Percentiles rank a stretch among this genome's conserved stretches.
Conservation (phyloP, 2,329 filamentous ascomycete species). For the Monosporascus sp. region DNA sequence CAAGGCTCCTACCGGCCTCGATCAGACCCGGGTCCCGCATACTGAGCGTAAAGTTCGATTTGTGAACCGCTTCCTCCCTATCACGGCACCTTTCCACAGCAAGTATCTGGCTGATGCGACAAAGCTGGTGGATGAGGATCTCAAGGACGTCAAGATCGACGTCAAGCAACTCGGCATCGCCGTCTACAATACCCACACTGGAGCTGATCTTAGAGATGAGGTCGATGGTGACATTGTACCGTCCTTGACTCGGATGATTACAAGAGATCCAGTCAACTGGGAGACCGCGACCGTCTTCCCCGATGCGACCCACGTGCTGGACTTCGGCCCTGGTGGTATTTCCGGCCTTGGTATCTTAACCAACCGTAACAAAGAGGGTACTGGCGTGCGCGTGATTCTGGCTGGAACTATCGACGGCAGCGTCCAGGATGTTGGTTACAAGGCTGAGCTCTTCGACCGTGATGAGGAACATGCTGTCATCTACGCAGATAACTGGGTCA, state of each 20-base stretch:
- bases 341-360: constrained; percentile 94
- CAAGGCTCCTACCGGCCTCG: constrained; percentile 93
- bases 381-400: constrained; percentile 91
- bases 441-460: constrained; percentile 94
- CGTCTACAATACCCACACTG: constrained; percentile 85
- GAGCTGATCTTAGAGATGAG: constrained; percentile 71
- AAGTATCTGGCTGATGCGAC: constrained; percentile 82
- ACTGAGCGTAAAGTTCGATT: constrained; percentile 96
- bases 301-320: constrained; percentile 85
- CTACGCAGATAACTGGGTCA: constrained; percentile 95
- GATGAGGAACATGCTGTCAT: constrained; percentile 93
- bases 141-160: constrained; percentile 75
- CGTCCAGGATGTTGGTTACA: constrained; percentile 89
- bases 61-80: constrained; percentile 92
- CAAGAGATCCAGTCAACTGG: constrained; percentile 91
- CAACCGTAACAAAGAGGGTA: constrained; percentile 98
- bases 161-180: constrained; percentile 71
- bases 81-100: constrained; percentile 98
- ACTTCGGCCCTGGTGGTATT: constrained; percentile 95
- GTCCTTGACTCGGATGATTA: constrained; percentile 84
- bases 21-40: constrained; percentile 90
- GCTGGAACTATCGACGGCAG: constrained; percentile 91
- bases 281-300: constrained; percentile 91
- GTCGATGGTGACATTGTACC: constrained; percentile 77
- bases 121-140: constrained; percentile 76